Evolutionary conservation across 192 early-diverging fungal species (phyloP), one percentile per base, ranked within the genome.

Genomic region (Linderina pennispora): DNA sequence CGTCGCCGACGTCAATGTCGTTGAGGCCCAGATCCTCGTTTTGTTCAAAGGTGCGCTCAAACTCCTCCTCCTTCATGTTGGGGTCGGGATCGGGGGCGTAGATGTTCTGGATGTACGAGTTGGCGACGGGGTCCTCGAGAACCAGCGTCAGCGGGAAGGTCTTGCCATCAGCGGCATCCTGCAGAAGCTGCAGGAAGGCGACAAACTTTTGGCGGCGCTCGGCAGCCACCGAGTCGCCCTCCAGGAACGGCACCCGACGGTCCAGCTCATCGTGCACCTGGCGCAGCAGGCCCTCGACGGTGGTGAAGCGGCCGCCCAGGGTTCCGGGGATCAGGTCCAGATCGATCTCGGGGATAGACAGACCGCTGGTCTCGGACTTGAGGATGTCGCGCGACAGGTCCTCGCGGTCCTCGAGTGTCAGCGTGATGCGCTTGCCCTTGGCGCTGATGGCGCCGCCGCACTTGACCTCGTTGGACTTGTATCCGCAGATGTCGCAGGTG

Each of bases 391-490:
- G 75, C 21, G 82, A 88, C 47, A 97, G 71, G 70, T 97, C 94
- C 13, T 97, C 94, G 23, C 59, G 40, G 43, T 92, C 91, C 47
- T 81, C 81, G 40, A 97, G 74, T 36, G 75, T 82, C 24, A 97
- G 80, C 5, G 80, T 90, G 40, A 95, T 92, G 19, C 81, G 77
- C 53, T 79, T 85, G 40, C 91, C 94, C 52, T 77, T 61, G 3
- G 59, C 61, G 45, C 88, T 77, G 46, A 97, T 85, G 15, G 90
- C 77, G 11, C 94, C 91, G 40, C 92, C 90, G 45, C 91, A 83
- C 74, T 97, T 97, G 53, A 97, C 92, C 67, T 97, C 94, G 63
- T 94, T 97, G 39, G 80, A 85, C 79, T 93, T 94, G 78, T 88
- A 97, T 9, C 92, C 94, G 61, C 94, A 97, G 18, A 65, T 49